Conservation (phyloP, 2,329 filamentous ascomycete species). For the Fusarium sororula region DNA sequence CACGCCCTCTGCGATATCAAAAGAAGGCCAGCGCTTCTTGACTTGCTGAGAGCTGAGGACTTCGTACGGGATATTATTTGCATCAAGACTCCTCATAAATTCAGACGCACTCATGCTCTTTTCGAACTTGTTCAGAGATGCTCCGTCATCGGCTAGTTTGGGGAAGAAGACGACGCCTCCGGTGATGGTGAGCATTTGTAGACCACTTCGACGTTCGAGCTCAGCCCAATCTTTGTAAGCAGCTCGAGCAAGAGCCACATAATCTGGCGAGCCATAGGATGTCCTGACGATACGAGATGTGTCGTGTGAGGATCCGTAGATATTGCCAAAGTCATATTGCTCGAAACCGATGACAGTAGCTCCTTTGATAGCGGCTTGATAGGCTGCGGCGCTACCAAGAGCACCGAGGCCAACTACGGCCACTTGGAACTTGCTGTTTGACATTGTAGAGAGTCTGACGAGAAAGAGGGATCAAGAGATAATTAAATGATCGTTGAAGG, state of each 20-base stretch:
- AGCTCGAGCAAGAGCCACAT: conserved; percentile 33
- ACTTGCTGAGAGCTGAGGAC: conserved; percentile 25
- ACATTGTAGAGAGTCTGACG: neutral
- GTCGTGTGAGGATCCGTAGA: conserved; percentile 39
- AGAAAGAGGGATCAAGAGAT: neutral
- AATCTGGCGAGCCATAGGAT: conserved; percentile 35
- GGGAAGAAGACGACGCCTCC: conserved; percentile 39
- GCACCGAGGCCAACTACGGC: conserved; percentile 9
- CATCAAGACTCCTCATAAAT: conserved; percentile 11
- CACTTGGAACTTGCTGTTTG: neutral
- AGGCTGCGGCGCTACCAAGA: conserved; percentile 9
- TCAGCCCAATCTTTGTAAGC: conserved; percentile 40
- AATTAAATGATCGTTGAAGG: neutral
- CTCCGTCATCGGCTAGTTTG: neutral
- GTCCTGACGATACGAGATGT: conserved; percentile 39
- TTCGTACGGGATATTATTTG: conserved; percentile 31
- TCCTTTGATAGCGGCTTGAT: conserved; percentile 29
- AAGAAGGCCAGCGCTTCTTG: conserved; percentile 34
- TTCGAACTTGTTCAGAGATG: neutral
- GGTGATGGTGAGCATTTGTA: conserved; percentile 34
- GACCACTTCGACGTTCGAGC: conserved; percentile 29
- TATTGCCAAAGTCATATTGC: conserved; percentile 39
- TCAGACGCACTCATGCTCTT: conserved; percentile 13
- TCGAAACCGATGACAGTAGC: conserved; percentile 38
- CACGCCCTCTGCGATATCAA: conserved; percentile 15